Evolutionary conservation across 2,329 filamentous ascomycete species (phyloP), one percentile per base, ranked within the genome.

Genomic region (Aspergillus luchuensis): DNA sequence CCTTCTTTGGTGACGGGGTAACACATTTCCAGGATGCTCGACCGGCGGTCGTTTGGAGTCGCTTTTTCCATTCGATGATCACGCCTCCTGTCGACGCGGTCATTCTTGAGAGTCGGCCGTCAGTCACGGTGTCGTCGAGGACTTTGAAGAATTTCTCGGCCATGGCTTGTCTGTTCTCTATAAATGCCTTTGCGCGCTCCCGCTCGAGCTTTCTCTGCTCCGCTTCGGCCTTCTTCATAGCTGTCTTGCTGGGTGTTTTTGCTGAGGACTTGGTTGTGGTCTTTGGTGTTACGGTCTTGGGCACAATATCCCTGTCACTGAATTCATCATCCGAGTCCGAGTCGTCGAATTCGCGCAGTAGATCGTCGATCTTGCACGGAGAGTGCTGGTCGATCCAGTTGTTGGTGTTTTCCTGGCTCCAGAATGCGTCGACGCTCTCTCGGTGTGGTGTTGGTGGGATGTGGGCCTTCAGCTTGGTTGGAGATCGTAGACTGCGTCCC

Each of bases 1-100:
- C 33, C 33, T 36, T 36, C 33, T 23, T 62, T 25, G 30, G 59
- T 65, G 23, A 57, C 60, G 36, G 59, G 28, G 66, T 61, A 30
- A 62, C 52, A 30, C 52, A 62, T n/a, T 63, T 87, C 89, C 89
- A 92, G 68, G 86, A 88, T 28, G 90, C 90, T 43, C 89, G 83
- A 0, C 80, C 87, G 38, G 87, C 87, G 0, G 87, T 89, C 4
- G 82, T 84, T 60, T 85, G 84, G 19, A 89, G 79, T 1, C 83
- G 88, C 58, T 85, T 87, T 66, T 80, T 86, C 87, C 87, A 89
- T 48, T 84, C 68, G 51, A 89, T 78, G 41, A 80, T 78, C 11
- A 89, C 82, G 15, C 87, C 87, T 28, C 86, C 86, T 0, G 84
- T 84, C 10, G 76, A 69, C 15, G 76, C 73, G 2, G 84, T 76